Evolutionary conservation across 768 basidiomycete genomes (phyloP), one percentile per base, ranked within the genome.

Genomic region (Boletus coccyginus): DNA sequence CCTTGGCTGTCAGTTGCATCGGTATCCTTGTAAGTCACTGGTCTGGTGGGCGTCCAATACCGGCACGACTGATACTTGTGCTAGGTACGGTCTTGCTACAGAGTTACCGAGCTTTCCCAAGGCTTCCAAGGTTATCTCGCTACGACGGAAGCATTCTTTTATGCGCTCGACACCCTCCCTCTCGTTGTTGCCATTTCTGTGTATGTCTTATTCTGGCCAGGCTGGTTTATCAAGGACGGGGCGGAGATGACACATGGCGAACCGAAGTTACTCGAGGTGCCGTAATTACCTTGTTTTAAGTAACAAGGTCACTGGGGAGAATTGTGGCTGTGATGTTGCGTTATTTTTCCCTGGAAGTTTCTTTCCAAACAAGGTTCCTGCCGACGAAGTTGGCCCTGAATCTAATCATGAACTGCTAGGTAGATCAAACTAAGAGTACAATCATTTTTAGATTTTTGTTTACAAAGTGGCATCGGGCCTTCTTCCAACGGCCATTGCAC

Each of bases 201-300:
- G 14, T 88, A 86, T 61, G 71, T 80, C 17, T 62, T 74, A 14
- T 83, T 86, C 67, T 91, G 87, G 86, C 88, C 86, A 4, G 84
- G 85, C 7, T 67, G 78, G 58, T 81, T 81, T 63, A 83, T 84
- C 19, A 29, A 32, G 1, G 52, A 32, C 7, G 29, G 5, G 19
- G 38, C 12, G 11, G 13, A 24, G 14, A 8, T 21, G 11, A 16
- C 8, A 14, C 14, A 32, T n/a, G 27, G 7, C 16, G 39, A 55
- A 47, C 8, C 16, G 33, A 55, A 64, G 35, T 5, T 84, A 80
- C 72, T 41, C 7, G 19, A 50, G n/a, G 36, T 17, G 9, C 4
- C 5, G 6, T n/a, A n/a, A n/a, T n/a, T n/a, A n/a, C n/a, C n/a
- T n/a, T n/a, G n/a, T n/a, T n/a, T n/a, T n/a, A n/a, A n/a, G n/a